phyloP scores from a whole-genome alignment of 2,329 filamentous ascomycete species.

The Raffaelea ambrosiae region DNA sequence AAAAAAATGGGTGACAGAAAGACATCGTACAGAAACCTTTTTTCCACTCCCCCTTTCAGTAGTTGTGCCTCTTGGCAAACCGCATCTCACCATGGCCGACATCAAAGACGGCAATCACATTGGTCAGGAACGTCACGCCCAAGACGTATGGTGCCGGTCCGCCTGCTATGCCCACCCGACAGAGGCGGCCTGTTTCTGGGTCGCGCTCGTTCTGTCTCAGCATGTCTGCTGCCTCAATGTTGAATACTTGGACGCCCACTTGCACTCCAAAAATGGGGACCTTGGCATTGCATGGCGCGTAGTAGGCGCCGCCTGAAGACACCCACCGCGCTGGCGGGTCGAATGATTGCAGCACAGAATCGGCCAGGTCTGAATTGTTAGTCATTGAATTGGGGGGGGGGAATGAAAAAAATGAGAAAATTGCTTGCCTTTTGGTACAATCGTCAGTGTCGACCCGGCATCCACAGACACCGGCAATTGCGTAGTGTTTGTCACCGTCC shows the following conservation, averaged over 20 bases:
- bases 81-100: slow-evolving; percentile 20
- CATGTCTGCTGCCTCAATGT: slow-evolving; percentile 17
- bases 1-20: too few relatives aligned
- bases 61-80: slow-evolving; percentile 14
- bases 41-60: too few relatives aligned
- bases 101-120: slow-evolving; percentile 22
- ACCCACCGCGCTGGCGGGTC: slow-evolving; percentile 16
- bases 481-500: slow-evolving; percentile 14
- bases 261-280: slow-evolving; percentile 20
- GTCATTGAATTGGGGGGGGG: too few relatives aligned
- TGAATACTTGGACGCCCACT: slow-evolving; percentile 17
- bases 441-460: slow-evolving; percentile 17
- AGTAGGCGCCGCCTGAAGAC: slow-evolving; percentile 14
- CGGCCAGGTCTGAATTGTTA: slow-evolving; percentile 13
- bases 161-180: slow-evolving; percentile 19
- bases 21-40: too few relatives aligned
- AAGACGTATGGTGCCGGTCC: slow-evolving; percentile 16
- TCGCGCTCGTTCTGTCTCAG: slow-evolving; percentile 16
- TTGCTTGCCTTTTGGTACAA: slow-evolving; percentile 16
- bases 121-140: slow-evolving; percentile 20
- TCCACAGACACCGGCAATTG: slow-evolving; percentile 19
- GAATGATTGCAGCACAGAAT: slow-evolving; percentile 14
- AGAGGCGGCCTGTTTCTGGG: slow-evolving; percentile 14
- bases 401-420: too few relatives aligned
- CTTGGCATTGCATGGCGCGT: slow-evolving; percentile 20